Base-by-base conservation (phyloP, 2,329 filamentous ascomycete species). In the Exophiala spinifera region DNA sequence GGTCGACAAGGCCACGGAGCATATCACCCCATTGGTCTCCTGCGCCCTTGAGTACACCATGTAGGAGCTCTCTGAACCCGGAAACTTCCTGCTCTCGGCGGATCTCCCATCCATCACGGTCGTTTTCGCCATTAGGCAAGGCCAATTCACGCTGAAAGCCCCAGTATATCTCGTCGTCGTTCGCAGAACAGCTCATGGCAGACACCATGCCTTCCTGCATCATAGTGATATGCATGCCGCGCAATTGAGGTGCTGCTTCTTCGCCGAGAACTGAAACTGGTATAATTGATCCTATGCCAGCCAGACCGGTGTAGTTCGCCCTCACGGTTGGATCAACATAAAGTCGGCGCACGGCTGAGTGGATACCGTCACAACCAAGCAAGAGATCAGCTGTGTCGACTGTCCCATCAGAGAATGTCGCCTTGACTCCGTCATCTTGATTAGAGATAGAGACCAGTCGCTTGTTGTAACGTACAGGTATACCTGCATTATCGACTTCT, bases 351-450 rank as follows among this genome's bases (percentile, higher is more conserved):
- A 72, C 68, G 25, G 60, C 53, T 1, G 71, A 73, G 47, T 74
- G 71, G 21, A 74, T 70, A 1, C 72, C 72, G 60, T 74, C 72
- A 59, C 71, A 73, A 1, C 71, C 72, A 13, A 74, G 57, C 3
- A 70, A 36, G 8, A 70, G n/a, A 55, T 68, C 65, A 1, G 64
- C 67, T 0, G 52, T 56, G 33, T 64, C 65, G 8, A 40, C 66
- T 14, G 56, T 57, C 14, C 68, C 66, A 53, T 70, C 66, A 11
- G 61, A 55, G 47, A 70, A 70, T 4, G 49, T 57, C 5, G 62
- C 63, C 3, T 50, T 62, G 13, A 69, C 63, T 15, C 52, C 46
- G 23, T 54, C 39, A 1, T 48, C 56, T 6, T 49, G 45, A n/a
- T 69, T 66, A 14, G 62, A 51, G 20, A 69, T 65, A 2, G 23